Evolutionary conservation across 139 green algal genomes (phyloP).

Genomic region (Chlorella sp.): DNA sequence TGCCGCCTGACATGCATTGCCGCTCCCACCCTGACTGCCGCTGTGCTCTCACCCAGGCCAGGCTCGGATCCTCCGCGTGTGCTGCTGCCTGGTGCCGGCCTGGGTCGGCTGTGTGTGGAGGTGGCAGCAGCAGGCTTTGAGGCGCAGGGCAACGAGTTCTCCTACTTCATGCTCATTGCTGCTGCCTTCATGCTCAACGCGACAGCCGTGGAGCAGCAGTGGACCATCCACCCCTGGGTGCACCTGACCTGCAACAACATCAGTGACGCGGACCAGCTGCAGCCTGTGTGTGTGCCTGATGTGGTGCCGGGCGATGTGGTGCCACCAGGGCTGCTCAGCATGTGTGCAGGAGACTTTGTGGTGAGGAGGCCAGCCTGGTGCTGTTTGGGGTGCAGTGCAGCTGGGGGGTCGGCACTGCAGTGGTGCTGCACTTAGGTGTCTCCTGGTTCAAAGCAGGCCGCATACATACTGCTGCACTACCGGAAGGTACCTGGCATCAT

Average conservation of each 20-base stretch:
- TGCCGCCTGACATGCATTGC: no score
- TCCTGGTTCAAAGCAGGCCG: no score
- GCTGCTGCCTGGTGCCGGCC: constrained; percentile 85
- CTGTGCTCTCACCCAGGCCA: no score
- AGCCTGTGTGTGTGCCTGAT: neutral
- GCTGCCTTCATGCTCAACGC: constrained; percentile 91
- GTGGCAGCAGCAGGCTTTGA: constrained; percentile 52
- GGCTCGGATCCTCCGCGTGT: constrained; percentile 50
- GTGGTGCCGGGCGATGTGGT: neutral
- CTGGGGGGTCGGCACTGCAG: no score
- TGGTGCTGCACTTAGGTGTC: no score
- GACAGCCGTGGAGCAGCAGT: constrained; percentile 52
- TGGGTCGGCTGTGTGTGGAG: constrained; percentile 79
- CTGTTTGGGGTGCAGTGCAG: neutral
- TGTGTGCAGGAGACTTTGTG: constrained; percentile 95
- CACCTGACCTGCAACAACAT: constrained; percentile 56
- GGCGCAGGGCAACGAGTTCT: constrained; percentile 91
- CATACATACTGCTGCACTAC: no score
- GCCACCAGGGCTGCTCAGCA: constrained; percentile 60
- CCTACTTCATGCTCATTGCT: constrained; percentile 94
- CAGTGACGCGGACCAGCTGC: constrained; percentile 49
- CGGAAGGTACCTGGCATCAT: no score
- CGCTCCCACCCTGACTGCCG: no score
- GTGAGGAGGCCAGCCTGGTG: constrained; percentile 20
- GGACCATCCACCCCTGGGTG: no score